Evolutionary conservation across 148 eudicot species (phyloP), one percentile per base, ranked within the genome.

Genomic region (Persicaria maculosa): DNA sequence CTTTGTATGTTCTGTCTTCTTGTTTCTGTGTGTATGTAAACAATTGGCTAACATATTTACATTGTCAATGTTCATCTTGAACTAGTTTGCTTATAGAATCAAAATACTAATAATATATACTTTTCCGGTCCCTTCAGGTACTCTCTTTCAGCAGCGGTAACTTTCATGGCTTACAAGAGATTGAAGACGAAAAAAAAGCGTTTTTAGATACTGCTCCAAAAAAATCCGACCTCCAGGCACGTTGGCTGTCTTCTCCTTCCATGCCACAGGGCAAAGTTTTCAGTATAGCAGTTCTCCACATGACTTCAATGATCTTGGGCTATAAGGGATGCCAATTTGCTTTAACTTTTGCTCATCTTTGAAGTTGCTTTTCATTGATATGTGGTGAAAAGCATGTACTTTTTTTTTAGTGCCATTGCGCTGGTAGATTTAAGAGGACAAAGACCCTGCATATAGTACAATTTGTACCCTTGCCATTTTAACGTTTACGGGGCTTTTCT

Each of bases 91-190:
- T 25, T 36, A 62, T 62, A 44, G 61, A 55, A n/a, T 55, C 20
- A 8, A 55, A 16, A n/a, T 55, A 55, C 61, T 55, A 55, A 16
- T 48, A 15, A 3, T 55, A 3, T 5, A n/a, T 16, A 40, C 65
- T 55, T 46, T 15, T 7, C 7, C 2, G 12, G 52, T 10, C 6
- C 73, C 75, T 70, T 62, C 87, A 92, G 97, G 97, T 92, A 92
- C 80, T 86, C 97, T 78, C 84, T 92, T 9, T 92, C 97, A 70
- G 94, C 89, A 75, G 90, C 94, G 45, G 94, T 92, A 68, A 89
- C 97, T 44, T 88, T 81, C 78, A 92, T 92, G 97, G 97, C 97
- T 31, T 86, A 82, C 78, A 88, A 88, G 88, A 88, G 94, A 80
- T 75, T 89, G 67, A 81, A 75, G 72, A 85, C 87, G 4, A 85